These are phyloP conservation scores for Xylariaceae sp. DNA, from an alignment of 2,329 filamentous ascomycete species.

Conservation along the genomic window DNA sequence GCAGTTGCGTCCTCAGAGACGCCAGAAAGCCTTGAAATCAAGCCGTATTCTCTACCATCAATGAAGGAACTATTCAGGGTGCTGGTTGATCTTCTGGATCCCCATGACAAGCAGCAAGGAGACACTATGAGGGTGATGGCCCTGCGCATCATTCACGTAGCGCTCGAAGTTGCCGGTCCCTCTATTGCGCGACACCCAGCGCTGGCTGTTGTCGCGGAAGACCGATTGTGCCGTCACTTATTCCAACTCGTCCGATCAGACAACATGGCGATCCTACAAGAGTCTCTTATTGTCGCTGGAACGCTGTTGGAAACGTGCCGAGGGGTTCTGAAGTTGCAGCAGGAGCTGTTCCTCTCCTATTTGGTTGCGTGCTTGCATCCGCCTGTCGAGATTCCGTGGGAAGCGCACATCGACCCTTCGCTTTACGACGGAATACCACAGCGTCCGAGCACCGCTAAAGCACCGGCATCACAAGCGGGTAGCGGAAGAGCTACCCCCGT, in stretches of 20 bases:
- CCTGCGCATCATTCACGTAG: slow-evolving; percentile 91
- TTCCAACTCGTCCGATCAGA: slow-evolving; percentile 96
- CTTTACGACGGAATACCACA: slow-evolving; percentile 92
- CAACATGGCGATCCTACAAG: slow-evolving; percentile 90
- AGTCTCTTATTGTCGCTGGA: slow-evolving; percentile 85
- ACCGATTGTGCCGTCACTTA: slow-evolving; percentile 86
- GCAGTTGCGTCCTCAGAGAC: slow-evolving; percentile 23
- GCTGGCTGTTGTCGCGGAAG: slow-evolving; percentile 80
- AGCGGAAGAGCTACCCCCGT: slow-evolving; percentile 89
- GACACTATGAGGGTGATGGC: slow-evolving; percentile 98
- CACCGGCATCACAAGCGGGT: slow-evolving; percentile 61
- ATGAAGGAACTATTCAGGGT: slow-evolving; percentile 93
- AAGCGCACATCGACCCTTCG: slow-evolving; percentile 82
- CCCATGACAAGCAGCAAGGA: slow-evolving; percentile 85
- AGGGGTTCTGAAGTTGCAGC: slow-evolving; percentile 85
- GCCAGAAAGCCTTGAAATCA: slow-evolving; percentile 50
- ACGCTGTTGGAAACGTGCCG: slow-evolving; percentile 88
- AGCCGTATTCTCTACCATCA: slow-evolving; percentile 88
- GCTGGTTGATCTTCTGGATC: slow-evolving; percentile 86
- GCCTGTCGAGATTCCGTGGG: slow-evolving; percentile 85
- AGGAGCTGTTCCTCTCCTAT: slow-evolving; percentile 93
- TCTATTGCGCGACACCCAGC: slow-evolving; percentile 91
- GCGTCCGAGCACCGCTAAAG: slow-evolving; percentile 80
- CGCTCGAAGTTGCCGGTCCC: slow-evolving; percentile 89
- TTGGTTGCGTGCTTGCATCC: slow-evolving; percentile 90